Conservation (phyloP, 495 filamentous ascomycete species). For the Pyronema omphalodes region DNA sequence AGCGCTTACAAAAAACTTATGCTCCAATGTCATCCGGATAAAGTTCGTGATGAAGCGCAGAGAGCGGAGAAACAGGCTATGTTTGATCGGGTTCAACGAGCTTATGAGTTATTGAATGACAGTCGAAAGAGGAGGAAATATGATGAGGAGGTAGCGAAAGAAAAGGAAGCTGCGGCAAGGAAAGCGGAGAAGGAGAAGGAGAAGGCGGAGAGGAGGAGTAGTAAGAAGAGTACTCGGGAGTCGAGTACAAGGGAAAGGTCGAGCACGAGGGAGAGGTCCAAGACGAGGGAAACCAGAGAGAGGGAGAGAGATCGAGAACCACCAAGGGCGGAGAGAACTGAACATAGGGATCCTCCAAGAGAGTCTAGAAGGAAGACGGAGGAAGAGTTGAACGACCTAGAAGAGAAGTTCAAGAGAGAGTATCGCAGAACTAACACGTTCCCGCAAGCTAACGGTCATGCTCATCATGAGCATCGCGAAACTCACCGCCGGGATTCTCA, state of each 20-base stretch:
- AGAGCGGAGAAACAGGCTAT: constrained; percentile 54
- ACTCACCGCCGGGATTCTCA: too few relatives aligned
- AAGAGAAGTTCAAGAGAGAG: too few relatives aligned
- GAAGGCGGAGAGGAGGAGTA: not conserved
- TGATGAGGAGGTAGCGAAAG: constrained; percentile 38
- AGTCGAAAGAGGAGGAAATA: constrained; percentile 51
- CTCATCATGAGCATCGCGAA: too few relatives aligned
- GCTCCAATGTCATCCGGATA: constrained; percentile 88
- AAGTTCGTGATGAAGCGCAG: constrained; percentile 58
- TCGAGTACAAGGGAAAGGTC: too few relatives aligned
- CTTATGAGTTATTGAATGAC: constrained; percentile 81
- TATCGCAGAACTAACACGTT: too few relatives aligned
- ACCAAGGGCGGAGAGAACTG: not conserved
- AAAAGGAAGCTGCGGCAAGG: not conserved
- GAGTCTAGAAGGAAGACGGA: too few relatives aligned
- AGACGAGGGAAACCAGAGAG: not conserved
- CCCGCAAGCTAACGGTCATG: too few relatives aligned
- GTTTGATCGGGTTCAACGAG: constrained; percentile 84
- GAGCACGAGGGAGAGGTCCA: too few relatives aligned
- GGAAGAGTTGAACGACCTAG: too few relatives aligned
- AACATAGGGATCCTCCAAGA: too few relatives aligned
- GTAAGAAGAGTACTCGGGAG: not conserved
- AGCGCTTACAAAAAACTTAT: constrained; percentile 78
- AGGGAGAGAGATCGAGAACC: not conserved
- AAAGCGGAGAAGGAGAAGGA: not conserved